phyloP scores from a whole-genome alignment of 2,329 filamentous ascomycete genomes.

The Xylaria sp. region DNA sequence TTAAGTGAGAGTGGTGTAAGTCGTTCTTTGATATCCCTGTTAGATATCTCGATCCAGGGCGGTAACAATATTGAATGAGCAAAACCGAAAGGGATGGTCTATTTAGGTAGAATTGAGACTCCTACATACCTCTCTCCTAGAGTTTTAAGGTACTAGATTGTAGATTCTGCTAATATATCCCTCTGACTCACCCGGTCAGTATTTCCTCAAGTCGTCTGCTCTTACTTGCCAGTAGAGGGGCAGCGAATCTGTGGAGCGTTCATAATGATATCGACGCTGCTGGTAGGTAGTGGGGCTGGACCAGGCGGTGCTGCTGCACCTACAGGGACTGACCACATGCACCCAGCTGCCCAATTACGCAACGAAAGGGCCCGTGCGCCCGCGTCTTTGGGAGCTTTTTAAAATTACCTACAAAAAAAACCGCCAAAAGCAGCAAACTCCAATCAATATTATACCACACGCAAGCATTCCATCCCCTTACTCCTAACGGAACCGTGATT shows the following conservation, averaged over 20 bases:
- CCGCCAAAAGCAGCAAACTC: conserved; percentile 14
- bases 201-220: not conserved
- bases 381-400: not conserved
- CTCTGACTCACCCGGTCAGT: conserved; percentile 6
- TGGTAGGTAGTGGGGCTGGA: not conserved
- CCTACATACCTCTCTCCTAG: not conserved
- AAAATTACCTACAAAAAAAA: conserved; percentile 25
- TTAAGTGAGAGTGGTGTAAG: conserved; percentile 9
- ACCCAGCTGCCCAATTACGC: conserved; percentile 12
- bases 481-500: conserved; percentile 28
- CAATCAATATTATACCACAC: not conserved
- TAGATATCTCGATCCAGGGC: conserved; percentile 4
- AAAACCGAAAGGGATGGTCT: not conserved
- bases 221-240: not conserved
- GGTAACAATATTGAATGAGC: conserved; percentile 2
- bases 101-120: not conserved
- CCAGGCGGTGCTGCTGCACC: not conserved
- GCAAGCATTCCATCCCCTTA: conserved; percentile 18
- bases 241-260: not conserved
- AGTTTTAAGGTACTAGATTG: not conserved
- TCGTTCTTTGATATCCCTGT: not conserved
- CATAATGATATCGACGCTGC: not conserved
- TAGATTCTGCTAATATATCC: not conserved
- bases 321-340: not conserved
- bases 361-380: conserved; percentile 23